phyloP scores from a whole-genome alignment of 2,329 filamentous ascomycete species.

The Trichoderma guizhouense region DNA sequence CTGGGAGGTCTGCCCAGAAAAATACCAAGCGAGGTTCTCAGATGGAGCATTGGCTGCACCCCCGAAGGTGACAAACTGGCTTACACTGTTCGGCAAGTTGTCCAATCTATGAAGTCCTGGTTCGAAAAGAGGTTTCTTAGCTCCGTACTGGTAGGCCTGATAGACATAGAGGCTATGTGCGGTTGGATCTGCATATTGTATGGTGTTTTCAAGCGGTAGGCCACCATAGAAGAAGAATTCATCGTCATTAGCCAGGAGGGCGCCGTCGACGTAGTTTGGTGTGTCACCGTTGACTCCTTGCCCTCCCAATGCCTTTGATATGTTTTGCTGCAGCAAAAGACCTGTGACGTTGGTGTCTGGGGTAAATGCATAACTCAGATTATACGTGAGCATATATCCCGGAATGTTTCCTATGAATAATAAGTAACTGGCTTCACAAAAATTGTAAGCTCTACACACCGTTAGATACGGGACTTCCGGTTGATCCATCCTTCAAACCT shows the following conservation, averaged over 20 bases:
- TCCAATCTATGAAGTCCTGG: constrained; percentile 40
- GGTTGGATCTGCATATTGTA: constrained; percentile 37
- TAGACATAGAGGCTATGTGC: constrained; percentile 48
- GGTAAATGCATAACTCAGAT: constrained; percentile 56
- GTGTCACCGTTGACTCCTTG: constrained; percentile 51
- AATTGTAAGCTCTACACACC: constrained; percentile 34
- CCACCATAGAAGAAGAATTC: constrained; percentile 66
- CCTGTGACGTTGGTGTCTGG: constrained; percentile 49
- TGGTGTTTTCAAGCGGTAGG: constrained; percentile 35
- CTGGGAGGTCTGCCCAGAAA: constrained; percentile 58
- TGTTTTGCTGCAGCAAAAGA: constrained; percentile 42
- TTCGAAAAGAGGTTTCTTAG: constrained; percentile 40
- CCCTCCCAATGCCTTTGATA: constrained; percentile 47
- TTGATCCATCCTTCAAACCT: constrained; percentile 44
- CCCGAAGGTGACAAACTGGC: constrained; percentile 62
- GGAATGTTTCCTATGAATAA: constrained; percentile 44
- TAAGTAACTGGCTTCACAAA: not conserved
- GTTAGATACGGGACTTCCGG: constrained; percentile 31
- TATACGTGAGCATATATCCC: constrained; percentile 55
- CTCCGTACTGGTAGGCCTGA: constrained; percentile 50
- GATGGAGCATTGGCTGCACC: constrained; percentile 63
- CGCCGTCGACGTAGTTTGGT: constrained; percentile 60
- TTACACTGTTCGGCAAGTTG: constrained; percentile 46
- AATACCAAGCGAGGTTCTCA: constrained; percentile 70
- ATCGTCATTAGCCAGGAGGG: constrained; percentile 61